Evolutionary conservation across 2,329 filamentous ascomycete species (phyloP), one percentile per base, ranked within the genome.

Genomic region (Sporothrix curviconia): DNA sequence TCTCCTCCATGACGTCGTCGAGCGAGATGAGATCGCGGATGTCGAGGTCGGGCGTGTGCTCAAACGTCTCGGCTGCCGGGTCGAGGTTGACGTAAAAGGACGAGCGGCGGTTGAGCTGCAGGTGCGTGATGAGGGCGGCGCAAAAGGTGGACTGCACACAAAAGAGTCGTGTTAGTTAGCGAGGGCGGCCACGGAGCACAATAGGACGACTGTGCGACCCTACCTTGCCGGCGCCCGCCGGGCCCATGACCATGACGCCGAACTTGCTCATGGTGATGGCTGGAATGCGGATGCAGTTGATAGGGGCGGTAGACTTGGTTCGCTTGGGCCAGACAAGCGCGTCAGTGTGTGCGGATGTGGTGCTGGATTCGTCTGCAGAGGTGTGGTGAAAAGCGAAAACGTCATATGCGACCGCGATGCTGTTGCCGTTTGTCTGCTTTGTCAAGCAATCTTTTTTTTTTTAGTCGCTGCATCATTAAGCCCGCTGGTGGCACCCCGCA

Each of bases 21-120:
- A 96, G 84, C 12, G 87, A 90, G 72, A 96, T 95, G 62, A 96
- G 82, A 66, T 96, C 91, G 71, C 91, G 92, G 78, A 96, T 96
- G 73, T 96, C 92, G 67, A 96, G 84, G 71, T 96, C 92, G 22
- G 92, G 94, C 65, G 89, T 80, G 74, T 96, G 95, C 67, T 87
- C 86, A 72, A 99, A 97, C 50, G 86, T 81, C 73, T 96, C 92
- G 69, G 94, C 94, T 57, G 94, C 94, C 7, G 94, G 94, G 71
- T 99, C 94, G 67, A 99, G 90, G 75, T 99, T 99, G 70, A 99
- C 87, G 74, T 97, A 99, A 80, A 95, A 96, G 72, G 89, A 89
- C 51, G 91, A 95, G n/a, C 92, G 89, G 57, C 90, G 89, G 72
- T 90, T 92, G 69, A 91, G 88, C 66, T 90, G 85, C 25, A 97